phyloP scores from a whole-genome alignment of 495 filamentous ascomycete genomes.

The Hypoxylon perforatum region DNA sequence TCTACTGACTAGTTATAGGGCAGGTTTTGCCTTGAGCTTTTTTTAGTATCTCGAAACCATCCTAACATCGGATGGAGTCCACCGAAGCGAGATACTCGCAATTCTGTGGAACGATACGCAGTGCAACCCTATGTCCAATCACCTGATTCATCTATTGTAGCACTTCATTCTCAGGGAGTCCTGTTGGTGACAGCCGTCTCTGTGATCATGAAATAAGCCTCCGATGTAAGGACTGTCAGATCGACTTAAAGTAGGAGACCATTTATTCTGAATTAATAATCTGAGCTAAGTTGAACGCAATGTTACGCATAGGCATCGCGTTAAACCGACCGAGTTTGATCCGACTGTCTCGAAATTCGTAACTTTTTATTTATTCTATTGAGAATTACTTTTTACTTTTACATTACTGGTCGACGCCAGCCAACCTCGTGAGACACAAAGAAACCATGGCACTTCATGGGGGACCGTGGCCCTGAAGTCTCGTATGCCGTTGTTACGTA shows the following conservation, averaged over 20 bases:
- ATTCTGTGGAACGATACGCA: conserved; percentile 10
- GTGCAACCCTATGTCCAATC: conserved; percentile 28
- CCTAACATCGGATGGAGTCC: conserved; percentile 22
- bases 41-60: not conserved
- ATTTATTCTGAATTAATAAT: not conserved
- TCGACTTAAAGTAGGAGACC: not conserved
- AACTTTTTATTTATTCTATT: conserved; percentile 30
- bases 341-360: conserved; percentile 8
- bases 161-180: not conserved
- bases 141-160: conserved; percentile 8
- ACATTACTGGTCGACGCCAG: conserved; percentile 36
- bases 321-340: not conserved
- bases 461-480: conserved; percentile 14
- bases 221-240: not conserved
- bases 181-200: conserved; percentile 4
- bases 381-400: conserved; percentile 36
- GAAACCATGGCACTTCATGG: conserved; percentile 9
- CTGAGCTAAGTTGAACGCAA: not conserved
- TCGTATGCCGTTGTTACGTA: conserved; percentile 34
- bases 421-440: conserved; percentile 30
- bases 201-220: conserved; percentile 22
- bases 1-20: not conserved
- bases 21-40: not conserved
- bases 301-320: not conserved
- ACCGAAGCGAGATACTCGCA: conserved; percentile 11